Conservation (phyloP, 371 early-diverging fungal genomes). For the Actinomortierella wolfii region DNA sequence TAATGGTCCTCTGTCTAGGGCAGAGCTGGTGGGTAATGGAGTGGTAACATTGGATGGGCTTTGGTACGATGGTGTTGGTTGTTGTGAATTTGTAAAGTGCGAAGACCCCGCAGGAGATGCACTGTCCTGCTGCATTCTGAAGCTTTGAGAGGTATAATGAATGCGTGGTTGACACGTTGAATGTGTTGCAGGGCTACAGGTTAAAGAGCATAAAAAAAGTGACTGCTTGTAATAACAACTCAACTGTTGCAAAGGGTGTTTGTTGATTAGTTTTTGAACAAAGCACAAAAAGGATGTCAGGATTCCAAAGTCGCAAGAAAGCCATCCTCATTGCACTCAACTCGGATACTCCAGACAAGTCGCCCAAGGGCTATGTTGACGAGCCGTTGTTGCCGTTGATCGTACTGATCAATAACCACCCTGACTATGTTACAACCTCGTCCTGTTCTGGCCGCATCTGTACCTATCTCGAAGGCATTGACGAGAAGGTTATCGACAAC, state of each 20-base stretch:
- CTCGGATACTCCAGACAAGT: slow-evolving; percentile 61
- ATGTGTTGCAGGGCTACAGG: too few species aligned
- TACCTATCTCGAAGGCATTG: slow-evolving; percentile 56
- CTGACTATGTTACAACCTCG: slow-evolving; percentile 65
- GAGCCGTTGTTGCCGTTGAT: slow-evolving; percentile 62
- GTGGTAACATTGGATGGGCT: not conserved
- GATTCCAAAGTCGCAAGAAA: slow-evolving; percentile 47
- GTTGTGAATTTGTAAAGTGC: not conserved
- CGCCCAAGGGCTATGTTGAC: slow-evolving; percentile 69
- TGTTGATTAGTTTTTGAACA: too few species aligned
- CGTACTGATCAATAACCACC: slow-evolving; percentile 53
- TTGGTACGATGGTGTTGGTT: not conserved
- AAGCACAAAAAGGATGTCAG: not conserved
- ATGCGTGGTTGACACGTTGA: too few species aligned
- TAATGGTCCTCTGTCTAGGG: slow-evolving; percentile 35
- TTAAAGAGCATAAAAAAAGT: too few species aligned
- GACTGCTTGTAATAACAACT: too few species aligned
- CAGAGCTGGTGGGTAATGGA: slow-evolving; percentile 6
- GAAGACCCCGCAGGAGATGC: too few species aligned
- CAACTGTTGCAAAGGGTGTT: too few species aligned
- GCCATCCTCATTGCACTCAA: slow-evolving; percentile 57
- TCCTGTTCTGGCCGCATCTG: slow-evolving; percentile 67
- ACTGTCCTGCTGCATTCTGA: too few species aligned
- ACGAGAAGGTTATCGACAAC: not conserved
- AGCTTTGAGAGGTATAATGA: too few species aligned